Percentiles rank a stretch among this genome's conserved stretches.
Conservation (phyloP, 169 alveolate species). For the Plasmodium ovale region DNA sequence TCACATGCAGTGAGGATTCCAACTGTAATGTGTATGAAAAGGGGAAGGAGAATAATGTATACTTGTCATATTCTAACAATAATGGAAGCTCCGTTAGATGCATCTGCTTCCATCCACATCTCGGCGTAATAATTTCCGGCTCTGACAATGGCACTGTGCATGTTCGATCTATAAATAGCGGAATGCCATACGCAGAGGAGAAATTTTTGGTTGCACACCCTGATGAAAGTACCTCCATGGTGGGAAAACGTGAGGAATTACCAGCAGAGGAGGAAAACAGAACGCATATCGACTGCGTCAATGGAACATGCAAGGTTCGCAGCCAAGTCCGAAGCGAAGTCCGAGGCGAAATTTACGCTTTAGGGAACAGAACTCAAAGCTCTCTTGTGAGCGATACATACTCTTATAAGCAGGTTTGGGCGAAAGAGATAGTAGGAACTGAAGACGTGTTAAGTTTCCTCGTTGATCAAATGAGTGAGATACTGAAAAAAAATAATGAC, state of each 20-base stretch:
- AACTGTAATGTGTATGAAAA: conserved; percentile 40
- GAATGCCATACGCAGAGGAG: no score
- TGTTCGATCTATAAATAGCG: background rate
- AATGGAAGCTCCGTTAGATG: conserved; percentile 39
- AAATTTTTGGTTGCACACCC: background rate
- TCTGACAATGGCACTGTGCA: conserved; percentile 42
- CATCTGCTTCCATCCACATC: conserved; percentile 22
- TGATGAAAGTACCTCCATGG: background rate
- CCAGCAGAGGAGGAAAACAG: background rate
- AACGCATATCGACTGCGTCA: no score
- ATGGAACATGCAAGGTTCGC: background rate
- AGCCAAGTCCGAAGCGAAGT: background rate
- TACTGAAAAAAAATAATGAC: conserved; percentile 47
- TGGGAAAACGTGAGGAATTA: background rate
- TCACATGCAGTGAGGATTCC: conserved; percentile 74
- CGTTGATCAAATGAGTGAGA: conserved; percentile 13
- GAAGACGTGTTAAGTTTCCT: conserved; percentile 8
- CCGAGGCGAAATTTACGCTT: background rate
- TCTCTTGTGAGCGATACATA: background rate
- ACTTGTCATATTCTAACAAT: conserved; percentile 23
- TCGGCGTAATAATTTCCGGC: conserved; percentile 11
- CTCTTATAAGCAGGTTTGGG: background rate
- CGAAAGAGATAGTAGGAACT: background rate
- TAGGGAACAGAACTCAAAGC: background rate
- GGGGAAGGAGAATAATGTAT: background rate